A percentile compares a stretch with the other conserved stretches of the same genome.
These are phyloP conservation scores for Trichosporon sp. DNA, from an alignment of 1,284 basidiomycete genomes.

Conservation along the genomic window DNA sequence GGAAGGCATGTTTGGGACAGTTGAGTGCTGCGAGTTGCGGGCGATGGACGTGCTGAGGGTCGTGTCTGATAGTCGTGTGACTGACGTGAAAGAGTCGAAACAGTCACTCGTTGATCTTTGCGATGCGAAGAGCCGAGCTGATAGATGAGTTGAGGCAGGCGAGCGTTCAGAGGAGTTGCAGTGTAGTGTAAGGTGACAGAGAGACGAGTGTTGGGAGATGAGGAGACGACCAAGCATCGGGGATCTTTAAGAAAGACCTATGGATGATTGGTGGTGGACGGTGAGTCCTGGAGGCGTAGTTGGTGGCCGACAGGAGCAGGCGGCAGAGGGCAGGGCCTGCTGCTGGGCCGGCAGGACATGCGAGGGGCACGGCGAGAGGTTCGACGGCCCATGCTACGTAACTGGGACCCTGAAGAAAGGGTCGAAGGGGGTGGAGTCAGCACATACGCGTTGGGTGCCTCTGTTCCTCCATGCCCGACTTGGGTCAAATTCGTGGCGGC, in stretches of 20 bases:
- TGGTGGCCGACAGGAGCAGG: slow-evolving; percentile 18
- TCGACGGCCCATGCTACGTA: slow-evolving; percentile 18
- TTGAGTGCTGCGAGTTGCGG: not conserved
- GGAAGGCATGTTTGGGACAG: slow-evolving; percentile 6
- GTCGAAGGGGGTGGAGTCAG: slow-evolving; percentile 11
- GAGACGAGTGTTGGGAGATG: not conserved
- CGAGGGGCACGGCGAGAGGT: not conserved
- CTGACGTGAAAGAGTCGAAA: not conserved
- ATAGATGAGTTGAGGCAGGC: not conserved
- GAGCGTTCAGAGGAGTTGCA: not conserved
- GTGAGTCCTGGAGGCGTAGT: not conserved
- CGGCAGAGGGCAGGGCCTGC: not conserved
- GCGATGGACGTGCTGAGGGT: not conserved
- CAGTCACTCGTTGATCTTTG: not conserved
- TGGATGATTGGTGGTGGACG: slow-evolving; percentile 17
- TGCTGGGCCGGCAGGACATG: not conserved
- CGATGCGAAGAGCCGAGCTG: slow-evolving; percentile 9
- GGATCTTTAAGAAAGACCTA: slow-evolving; percentile 15
- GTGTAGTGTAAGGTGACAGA: not conserved
- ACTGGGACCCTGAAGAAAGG: not conserved
- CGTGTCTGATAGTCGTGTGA: not conserved
- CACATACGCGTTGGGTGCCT: slow-evolving; percentile 13
- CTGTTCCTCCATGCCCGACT: slow-evolving; percentile 12
- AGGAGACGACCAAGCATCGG: slow-evolving; percentile 1
- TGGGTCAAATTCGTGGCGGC: slow-evolving; percentile 17